These are phyloP conservation scores for Aphanomyces stellatus DNA, from an alignment of 352 stramenopile species.

Conservation along the genomic window DNA sequence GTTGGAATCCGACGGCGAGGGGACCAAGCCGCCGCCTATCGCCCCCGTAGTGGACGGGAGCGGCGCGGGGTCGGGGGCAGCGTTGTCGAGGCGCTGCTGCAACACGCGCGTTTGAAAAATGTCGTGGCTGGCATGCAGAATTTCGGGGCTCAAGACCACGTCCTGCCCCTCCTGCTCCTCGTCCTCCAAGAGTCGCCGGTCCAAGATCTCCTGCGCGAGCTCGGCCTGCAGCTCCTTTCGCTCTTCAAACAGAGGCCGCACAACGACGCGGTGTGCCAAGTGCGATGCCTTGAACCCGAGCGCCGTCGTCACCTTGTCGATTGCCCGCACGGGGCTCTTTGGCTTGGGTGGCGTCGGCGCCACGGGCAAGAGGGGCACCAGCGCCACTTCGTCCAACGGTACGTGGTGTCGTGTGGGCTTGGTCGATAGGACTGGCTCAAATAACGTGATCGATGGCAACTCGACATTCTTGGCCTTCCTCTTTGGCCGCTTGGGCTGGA, in stretches of 20 bases:
- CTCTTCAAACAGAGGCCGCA: conserved; percentile 64
- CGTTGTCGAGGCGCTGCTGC: not conserved
- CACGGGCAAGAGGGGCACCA: not conserved
- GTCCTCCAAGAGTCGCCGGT: conserved; percentile 12
- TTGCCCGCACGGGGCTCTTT: conserved; percentile 5
- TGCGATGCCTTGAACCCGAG: conserved; percentile 23
- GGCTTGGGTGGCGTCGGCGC: not conserved
- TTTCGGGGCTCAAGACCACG: not conserved
- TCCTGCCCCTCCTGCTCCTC: not conserved
- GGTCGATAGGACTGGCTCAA: conserved; percentile 43
- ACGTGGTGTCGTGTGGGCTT: conserved; percentile 31
- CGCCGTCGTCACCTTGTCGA: conserved; percentile 17
- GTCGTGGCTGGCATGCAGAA: conserved; percentile 19
- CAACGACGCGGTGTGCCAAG: conserved; percentile 43
- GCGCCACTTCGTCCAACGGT: not conserved
- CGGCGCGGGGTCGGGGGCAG: conserved; percentile 21
- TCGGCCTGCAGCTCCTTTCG: conserved; percentile 35
- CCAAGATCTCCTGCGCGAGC: conserved; percentile 24
- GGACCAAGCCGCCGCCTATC: conserved; percentile 19
- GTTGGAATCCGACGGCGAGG: not conserved
- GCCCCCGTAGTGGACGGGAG: conserved; percentile 23
- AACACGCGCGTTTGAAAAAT: conserved; percentile 12
- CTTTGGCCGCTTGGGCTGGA: not conserved
- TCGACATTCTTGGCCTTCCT: conserved; percentile 21
- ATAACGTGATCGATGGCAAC: conserved; percentile 52